phyloP scores from a whole-genome alignment of 768 basidiomycete genomes.

The Kwoniella newhampshirensis region DNA sequence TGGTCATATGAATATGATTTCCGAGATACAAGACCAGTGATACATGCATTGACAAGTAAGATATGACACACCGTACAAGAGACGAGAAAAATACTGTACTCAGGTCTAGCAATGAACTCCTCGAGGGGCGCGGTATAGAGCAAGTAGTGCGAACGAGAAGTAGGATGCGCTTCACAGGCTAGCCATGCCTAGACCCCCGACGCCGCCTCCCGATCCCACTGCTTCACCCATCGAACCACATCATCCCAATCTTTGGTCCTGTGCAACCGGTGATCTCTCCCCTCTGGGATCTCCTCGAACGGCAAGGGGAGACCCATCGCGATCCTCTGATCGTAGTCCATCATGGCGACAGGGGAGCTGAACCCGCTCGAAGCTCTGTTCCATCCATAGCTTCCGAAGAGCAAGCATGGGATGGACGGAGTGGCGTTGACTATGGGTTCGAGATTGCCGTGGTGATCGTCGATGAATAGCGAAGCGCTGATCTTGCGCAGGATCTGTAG shows the following conservation, averaged over 20 bases:
- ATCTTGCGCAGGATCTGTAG: conserved; percentile 40
- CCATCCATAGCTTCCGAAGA: conserved; percentile 42
- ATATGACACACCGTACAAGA: too few species aligned
- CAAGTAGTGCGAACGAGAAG: too few species aligned
- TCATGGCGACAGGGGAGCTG: conserved; percentile 32
- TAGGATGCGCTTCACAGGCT: too few species aligned
- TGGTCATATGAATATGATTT: too few species aligned
- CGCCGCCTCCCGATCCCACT: conserved; percentile 29
- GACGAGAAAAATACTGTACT: too few species aligned
- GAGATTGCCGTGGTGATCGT: conserved; percentile 43
- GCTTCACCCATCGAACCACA: conserved; percentile 37
- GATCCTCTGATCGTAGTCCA: conserved; percentile 39
- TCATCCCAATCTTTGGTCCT: conserved; percentile 36
- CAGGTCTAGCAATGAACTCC: too few species aligned
- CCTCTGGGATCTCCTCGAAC: conserved; percentile 20
- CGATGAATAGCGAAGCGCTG: conserved; percentile 44
- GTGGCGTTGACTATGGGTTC: conserved; percentile 27
- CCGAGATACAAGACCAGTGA: too few species aligned
- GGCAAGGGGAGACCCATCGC: conserved; percentile 21
- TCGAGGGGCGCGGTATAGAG: too few species aligned
- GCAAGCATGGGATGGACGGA: conserved; percentile 32
- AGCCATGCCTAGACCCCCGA: background rate
- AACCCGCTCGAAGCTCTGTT: conserved; percentile 31
- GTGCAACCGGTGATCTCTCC: conserved; percentile 9
- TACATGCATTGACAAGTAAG: too few species aligned